These are phyloP conservation scores for Zasmidium citrigriseum DNA, from an alignment of 2,329 filamentous ascomycete genomes.

Conservation along the genomic window DNA sequence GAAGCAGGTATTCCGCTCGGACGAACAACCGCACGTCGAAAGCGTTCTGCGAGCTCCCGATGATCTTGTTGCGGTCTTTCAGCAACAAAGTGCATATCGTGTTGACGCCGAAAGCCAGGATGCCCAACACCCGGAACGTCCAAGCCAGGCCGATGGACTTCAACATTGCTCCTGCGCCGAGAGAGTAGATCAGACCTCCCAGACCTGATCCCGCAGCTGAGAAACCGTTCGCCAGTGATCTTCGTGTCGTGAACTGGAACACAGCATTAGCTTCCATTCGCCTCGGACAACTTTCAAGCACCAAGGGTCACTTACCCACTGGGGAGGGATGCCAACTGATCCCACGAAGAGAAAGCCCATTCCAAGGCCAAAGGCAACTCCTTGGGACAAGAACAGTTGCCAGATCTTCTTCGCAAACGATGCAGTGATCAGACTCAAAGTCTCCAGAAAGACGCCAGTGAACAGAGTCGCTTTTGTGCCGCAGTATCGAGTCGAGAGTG, in stretches of 20 bases:
- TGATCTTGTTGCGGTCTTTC: constrained; percentile 69
- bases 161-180: constrained; percentile 70
- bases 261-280: too few relatives aligned
- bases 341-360: constrained; percentile 77
- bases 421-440: constrained; percentile 66
- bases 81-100: constrained; percentile 63
- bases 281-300: too few relatives aligned
- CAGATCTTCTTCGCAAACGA: constrained; percentile 69
- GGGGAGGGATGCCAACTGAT: constrained; percentile 66
- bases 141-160: constrained; percentile 63
- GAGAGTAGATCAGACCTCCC: constrained; percentile 70
- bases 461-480: constrained; percentile 67
- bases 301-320: constrained; percentile 64
- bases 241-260: constrained; percentile 58
- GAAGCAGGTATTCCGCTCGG: constrained; percentile 62
- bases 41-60: constrained; percentile 66
- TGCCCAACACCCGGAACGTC: constrained; percentile 67
- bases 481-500: constrained; percentile 58
- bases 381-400: constrained; percentile 76
- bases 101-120: constrained; percentile 66
- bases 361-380: constrained; percentile 73
- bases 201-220: constrained; percentile 70
- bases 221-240: constrained; percentile 70
- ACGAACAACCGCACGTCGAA: constrained; percentile 67
- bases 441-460: constrained; percentile 65